Evolutionary conservation across 345 rosid species (phyloP), one percentile per base, ranked within the genome.

Genomic region (Crucihimalaya himalaica): DNA sequence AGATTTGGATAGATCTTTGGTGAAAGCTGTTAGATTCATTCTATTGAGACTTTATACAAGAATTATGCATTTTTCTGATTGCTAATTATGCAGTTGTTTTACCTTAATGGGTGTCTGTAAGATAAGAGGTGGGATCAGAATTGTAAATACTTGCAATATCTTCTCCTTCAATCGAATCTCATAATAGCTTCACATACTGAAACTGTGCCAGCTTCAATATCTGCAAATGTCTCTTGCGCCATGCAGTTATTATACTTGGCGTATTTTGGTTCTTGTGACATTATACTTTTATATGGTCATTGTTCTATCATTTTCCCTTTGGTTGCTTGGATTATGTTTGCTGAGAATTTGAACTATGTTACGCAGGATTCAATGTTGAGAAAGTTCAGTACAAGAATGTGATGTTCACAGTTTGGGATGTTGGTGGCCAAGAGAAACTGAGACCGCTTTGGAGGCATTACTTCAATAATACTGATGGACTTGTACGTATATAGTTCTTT

Each of bases 371-470:
- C 81, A 95, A 95, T 51, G 99, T 96, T 73, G 99, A 96, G 92
- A 92, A 96, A 83, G 98, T 92, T 74, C 96, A 96, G 83, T 96
- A 96, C 80, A 96, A 96, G 90, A 92, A 96, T 87, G 99, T 96
- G 68, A 73, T 89, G 53, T 96, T 96, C 84, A 96, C 98, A 19
- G 99, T 96, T 66, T 96, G 99, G 99, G 99, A 96, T 74, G 97
- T 96, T 55, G 97, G 99, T 63, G 98, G 99, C 25, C 98, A 92
- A 82, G 98, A 92, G 89, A 96, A 96, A 86, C 79, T 92, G 55
- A 86, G 99, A 81, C 97, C 99, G 34, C 86, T 96, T 5, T 96
- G 99, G 99, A 89, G 97, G 89, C 99, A 96, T 79, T 96, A 96
- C 86, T 92, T 96, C 74, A 90, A 88, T 66, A 92, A 96, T 75